Evolutionary conservation across 2,329 filamentous ascomycete species (phyloP).

Genomic region (Plectosphaerella plurivora): DNA sequence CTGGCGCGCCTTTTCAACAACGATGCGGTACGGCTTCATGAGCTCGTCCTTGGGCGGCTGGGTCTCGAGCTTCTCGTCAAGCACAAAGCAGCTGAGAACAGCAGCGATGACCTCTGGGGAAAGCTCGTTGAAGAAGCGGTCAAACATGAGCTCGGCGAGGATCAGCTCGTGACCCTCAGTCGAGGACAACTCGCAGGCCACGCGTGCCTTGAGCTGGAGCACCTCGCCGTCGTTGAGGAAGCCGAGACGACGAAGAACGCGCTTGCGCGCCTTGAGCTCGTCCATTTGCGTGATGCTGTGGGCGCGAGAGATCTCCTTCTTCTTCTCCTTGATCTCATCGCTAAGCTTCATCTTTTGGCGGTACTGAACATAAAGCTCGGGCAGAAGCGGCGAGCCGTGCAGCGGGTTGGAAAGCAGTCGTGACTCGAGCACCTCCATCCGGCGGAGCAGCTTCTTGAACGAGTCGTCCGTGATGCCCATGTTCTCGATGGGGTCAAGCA

Average conservation of each 20-base stretch:
- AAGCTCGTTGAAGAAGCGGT: slow-evolving; percentile 96
- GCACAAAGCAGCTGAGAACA: slow-evolving; percentile 89
- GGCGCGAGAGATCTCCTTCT: slow-evolving; percentile 80
- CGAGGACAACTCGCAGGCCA: slow-evolving; percentile 96
- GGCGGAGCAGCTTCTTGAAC: slow-evolving; percentile 89
- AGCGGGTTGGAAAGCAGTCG: slow-evolving; percentile 83
- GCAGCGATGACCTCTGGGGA: slow-evolving; percentile 83
- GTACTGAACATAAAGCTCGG: slow-evolving; percentile 84
- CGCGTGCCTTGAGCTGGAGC: slow-evolving; percentile 92
- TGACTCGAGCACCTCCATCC: slow-evolving; percentile 96
- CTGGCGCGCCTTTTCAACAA: slow-evolving; percentile 79
- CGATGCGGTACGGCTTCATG: slow-evolving; percentile 77
- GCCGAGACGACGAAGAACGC: slow-evolving; percentile 85
- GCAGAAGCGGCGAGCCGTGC: slow-evolving; percentile 81
- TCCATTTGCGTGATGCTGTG: slow-evolving; percentile 90
- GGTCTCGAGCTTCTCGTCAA: slow-evolving; percentile 90
- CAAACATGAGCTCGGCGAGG: slow-evolving; percentile 88
- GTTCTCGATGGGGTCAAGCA: slow-evolving; percentile 90
- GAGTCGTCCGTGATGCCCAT: slow-evolving; percentile 91
- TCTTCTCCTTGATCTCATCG: slow-evolving; percentile 79
- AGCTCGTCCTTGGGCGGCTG: slow-evolving; percentile 76
- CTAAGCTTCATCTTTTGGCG: slow-evolving; percentile 70
- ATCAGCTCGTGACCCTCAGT: slow-evolving; percentile 87
- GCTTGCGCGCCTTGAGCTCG: slow-evolving; percentile 92
- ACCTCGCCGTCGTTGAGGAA: slow-evolving; percentile 97